Percentiles rank a stretch among this genome's conserved stretches.
Evolutionary conservation across 148 eudicot species (phyloP).

Genomic region (Cornus controversa): DNA sequence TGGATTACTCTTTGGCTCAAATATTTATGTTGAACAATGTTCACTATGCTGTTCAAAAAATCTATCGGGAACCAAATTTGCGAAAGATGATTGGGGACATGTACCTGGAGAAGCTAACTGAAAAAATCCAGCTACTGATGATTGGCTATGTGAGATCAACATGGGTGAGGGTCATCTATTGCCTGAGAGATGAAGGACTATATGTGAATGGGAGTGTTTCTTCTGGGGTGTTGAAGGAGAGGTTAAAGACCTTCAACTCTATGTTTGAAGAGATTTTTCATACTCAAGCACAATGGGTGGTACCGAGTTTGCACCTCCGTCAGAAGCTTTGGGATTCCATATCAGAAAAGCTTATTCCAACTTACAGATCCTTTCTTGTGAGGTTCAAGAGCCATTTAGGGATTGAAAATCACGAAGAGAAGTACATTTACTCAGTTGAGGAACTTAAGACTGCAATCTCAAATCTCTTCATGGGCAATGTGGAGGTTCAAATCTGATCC

Average conservation of each 20-base stretch:
- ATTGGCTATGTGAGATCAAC: conserved; percentile 63
- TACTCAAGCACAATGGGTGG: conserved; percentile 66
- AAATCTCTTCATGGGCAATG: conserved; percentile 59
- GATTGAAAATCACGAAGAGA: conserved; percentile 43
- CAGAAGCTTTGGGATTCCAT: conserved; percentile 79
- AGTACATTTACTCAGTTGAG: conserved; percentile 71
- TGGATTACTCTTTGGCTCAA: conserved; percentile 55
- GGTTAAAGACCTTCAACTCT: conserved; percentile 73
- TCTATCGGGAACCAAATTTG: conserved; percentile 56
- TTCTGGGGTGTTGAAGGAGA: conserved; percentile 62
- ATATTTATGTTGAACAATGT: conserved; percentile 88
- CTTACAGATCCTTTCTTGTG: conserved; percentile 71
- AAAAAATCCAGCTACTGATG: conserved; percentile 53
- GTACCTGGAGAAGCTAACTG: conserved; percentile 57
- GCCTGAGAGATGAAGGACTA: conserved; percentile 76
- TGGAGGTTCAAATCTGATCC: background rate
- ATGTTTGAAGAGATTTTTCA: conserved; percentile 80
- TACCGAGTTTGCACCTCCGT: conserved; percentile 68
- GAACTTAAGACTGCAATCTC: conserved; percentile 66
- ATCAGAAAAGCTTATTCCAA: conserved; percentile 70
- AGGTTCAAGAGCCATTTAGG: conserved; percentile 68
- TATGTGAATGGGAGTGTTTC: too few species aligned
- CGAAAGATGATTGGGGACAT: conserved; percentile 72
- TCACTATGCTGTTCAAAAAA: conserved; percentile 71
- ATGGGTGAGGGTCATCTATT: conserved; percentile 64